A percentile compares a stretch with the other conserved stretches of the same genome.
Conservation (phyloP, 306 rosid species). For the Nissolia schottii region DNA sequence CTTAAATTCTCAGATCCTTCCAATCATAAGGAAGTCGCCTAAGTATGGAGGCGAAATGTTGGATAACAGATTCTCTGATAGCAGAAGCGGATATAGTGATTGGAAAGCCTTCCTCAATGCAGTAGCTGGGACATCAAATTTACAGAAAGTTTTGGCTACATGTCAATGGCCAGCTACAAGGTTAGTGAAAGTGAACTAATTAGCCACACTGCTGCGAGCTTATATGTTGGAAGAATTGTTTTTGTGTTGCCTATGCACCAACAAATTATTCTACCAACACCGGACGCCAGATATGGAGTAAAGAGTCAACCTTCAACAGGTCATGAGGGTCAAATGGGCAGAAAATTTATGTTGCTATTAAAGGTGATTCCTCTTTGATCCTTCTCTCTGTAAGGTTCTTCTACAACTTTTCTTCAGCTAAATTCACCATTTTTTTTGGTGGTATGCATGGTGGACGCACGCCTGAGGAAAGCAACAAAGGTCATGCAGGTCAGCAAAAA, state of each 20-base stretch:
- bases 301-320: neutral
- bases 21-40: too few relatives aligned
- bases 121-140: neutral
- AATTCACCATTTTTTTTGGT: neutral
- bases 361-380: neutral
- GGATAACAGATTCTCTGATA: neutral
- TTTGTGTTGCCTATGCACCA: neutral
- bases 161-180: slow-evolving; percentile 1
- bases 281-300: slow-evolving; percentile 30
- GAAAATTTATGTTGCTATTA: neutral
- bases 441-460: too few relatives aligned
- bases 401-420: too few relatives aligned
- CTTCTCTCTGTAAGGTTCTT: too few relatives aligned
- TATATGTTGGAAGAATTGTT: slow-evolving; percentile 28
- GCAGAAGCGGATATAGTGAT: too few relatives aligned
- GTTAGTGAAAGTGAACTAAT: neutral
- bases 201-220: slow-evolving; percentile 12
- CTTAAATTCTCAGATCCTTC: too few relatives aligned
- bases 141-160: neutral
- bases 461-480: neutral
- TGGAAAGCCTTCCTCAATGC: neutral
- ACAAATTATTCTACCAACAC: neutral
- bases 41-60: rapidly evolving
- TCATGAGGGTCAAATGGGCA: neutral
- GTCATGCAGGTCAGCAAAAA: neutral